A percentile compares a stretch with the other conserved stretches of the same genome.
These are phyloP conservation scores for Wickerhamiella vanderwaltii DNA, from an alignment of 805 yeast genomes.

Conservation along the genomic window DNA sequence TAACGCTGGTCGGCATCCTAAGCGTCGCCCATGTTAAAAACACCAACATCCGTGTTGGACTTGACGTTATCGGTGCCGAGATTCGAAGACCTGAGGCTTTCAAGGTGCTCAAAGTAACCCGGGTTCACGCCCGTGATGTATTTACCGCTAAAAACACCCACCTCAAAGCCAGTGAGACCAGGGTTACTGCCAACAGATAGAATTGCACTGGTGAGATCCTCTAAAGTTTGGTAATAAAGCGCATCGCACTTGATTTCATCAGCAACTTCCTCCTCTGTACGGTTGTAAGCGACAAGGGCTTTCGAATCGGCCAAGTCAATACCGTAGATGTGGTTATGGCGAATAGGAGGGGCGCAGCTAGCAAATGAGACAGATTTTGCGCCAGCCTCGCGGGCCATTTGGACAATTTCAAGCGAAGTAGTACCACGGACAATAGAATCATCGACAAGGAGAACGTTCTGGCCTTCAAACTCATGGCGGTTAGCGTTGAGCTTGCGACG, in stretches of 20 bases:
- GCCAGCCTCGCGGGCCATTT: conserved; percentile 98
- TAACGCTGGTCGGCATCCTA: too few relatives aligned
- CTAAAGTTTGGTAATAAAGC: conserved; percentile 76
- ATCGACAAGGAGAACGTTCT: conserved; percentile 81
- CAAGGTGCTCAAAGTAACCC: conserved; percentile 68
- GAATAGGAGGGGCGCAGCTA: conserved; percentile 95
- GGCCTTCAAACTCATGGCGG: conserved; percentile 79
- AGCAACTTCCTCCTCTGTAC: conserved; percentile 64
- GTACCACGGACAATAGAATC: conserved; percentile 98
- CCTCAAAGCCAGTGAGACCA: conserved; percentile 60
- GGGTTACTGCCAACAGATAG: conserved; percentile 28
- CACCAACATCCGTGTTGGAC: conserved; percentile 62
- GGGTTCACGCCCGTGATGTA: conserved; percentile 92
- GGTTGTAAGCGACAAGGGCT: conserved; percentile 80
- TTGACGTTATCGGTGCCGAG: conserved; percentile 52
- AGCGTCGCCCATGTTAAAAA: conserved; percentile 50
- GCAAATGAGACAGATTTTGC: conserved; percentile 93
- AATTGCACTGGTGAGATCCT: conserved; percentile 77
- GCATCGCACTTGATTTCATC: conserved; percentile 75
- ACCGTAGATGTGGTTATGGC: conserved; percentile 92
- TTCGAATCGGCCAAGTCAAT: conserved; percentile 92
- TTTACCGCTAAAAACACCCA: conserved; percentile 91
- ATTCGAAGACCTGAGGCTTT: conserved; percentile 68
- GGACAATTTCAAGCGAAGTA: conserved; percentile 88
- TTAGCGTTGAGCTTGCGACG: conserved; percentile 92